phyloP scores from a whole-genome alignment of 1,284 basidiomycete species.

The Apiotrichum mycotoxinovorans region DNA sequence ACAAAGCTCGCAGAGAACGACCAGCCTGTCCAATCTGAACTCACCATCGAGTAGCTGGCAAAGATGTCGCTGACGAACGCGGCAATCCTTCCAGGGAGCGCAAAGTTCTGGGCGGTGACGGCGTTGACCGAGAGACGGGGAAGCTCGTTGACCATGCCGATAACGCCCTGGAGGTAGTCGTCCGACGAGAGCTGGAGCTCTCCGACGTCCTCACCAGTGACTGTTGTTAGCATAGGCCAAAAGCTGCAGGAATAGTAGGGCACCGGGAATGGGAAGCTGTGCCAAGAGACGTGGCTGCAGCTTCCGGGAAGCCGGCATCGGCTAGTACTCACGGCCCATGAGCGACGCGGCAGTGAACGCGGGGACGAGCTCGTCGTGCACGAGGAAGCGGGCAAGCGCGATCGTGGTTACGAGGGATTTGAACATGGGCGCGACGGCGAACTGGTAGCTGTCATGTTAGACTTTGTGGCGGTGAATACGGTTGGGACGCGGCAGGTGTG shows the following conservation, averaged over 20 bases:
- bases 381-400: constrained; percentile 45
- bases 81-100: constrained; percentile 47
- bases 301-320: too few relatives aligned
- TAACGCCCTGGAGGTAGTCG: constrained; percentile 51
- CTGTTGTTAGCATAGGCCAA: constrained; percentile 13
- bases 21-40: constrained; percentile 5
- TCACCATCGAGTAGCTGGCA: constrained; percentile 48
- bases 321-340: constrained; percentile 48
- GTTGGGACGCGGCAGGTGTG: too few relatives aligned
- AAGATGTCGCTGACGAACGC: constrained; percentile 51
- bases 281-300: too few relatives aligned
- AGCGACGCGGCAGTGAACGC: constrained; percentile 36
- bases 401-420: constrained; percentile 42
- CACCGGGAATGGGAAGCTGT: too few relatives aligned
- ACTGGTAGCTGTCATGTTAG: constrained; percentile 37
- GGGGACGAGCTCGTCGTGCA: constrained; percentile 44
- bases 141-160: constrained; percentile 50
- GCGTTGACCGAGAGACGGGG: constrained; percentile 50
- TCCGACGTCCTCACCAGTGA: constrained; percentile 36
- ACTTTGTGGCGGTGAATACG: neutral
- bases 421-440: constrained; percentile 37
- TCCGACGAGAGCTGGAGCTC: constrained; percentile 45
- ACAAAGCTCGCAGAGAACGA: neutral
- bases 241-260: neutral
- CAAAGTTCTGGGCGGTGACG: constrained; percentile 49